phyloP scores from a whole-genome alignment of 2,329 filamentous ascomycete genomes.

The Exutisphaerella laricina region DNA sequence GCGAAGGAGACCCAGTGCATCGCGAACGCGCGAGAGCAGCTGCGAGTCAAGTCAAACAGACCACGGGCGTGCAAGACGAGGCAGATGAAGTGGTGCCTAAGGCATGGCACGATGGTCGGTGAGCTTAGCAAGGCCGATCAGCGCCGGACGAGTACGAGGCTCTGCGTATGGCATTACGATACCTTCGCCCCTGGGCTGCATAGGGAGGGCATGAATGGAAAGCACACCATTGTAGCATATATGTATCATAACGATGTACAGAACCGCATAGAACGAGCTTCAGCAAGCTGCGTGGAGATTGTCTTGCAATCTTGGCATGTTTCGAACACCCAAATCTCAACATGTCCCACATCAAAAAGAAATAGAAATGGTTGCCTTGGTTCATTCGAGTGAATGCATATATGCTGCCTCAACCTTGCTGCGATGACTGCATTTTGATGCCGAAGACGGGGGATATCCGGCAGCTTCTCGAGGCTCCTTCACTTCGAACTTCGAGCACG shows the following conservation, averaged over 20 bases:
- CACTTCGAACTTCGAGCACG: too few species aligned
- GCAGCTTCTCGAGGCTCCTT: too few species aligned
- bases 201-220: background rate
- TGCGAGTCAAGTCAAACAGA: conserved; percentile 31
- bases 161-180: background rate
- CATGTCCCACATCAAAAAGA: too few species aligned
- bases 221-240: conserved; percentile 5
- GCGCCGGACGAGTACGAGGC: background rate
- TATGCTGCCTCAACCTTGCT: too few species aligned
- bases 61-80: conserved; percentile 35
- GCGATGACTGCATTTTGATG: too few species aligned
- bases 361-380: too few species aligned
- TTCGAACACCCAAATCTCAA: too few species aligned
- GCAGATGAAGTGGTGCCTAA: conserved; percentile 45
- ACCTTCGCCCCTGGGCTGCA: conserved; percentile 2
- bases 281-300: too few species aligned
- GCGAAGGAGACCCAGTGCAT: conserved; percentile 20
- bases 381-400: too few species aligned
- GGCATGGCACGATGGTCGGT: conserved; percentile 42
- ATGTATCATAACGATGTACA: conserved; percentile 22
- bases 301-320: too few species aligned
- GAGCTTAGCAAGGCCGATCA: conserved; percentile 7
- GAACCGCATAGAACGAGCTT: background rate
- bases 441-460: too few species aligned
- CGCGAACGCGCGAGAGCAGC: conserved; percentile 28